Conservation (phyloP, 805 yeast genomes). For the Sungouiella thailandica region DNA sequence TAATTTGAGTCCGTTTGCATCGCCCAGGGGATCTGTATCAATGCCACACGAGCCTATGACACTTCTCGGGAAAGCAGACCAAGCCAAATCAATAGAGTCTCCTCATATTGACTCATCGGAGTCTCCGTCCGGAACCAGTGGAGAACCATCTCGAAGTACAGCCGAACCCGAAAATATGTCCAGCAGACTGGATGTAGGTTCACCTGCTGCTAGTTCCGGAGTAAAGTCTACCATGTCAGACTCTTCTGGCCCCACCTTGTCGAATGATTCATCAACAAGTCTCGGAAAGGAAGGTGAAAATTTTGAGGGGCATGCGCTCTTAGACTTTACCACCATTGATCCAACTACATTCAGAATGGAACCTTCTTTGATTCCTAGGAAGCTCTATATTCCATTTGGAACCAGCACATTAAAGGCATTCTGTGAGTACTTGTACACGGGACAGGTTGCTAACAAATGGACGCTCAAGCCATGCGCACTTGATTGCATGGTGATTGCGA, state of each 20-base stretch:
- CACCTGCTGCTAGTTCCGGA: no score
- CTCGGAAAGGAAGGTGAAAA: no score
- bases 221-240: no score
- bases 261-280: no score
- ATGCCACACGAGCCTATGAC: not conserved
- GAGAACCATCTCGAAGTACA: no score
- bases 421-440: slow-evolving; percentile 71
- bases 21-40: slow-evolving; percentile 48
- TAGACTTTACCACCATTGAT: slow-evolving; percentile 31
- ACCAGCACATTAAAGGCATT: slow-evolving; percentile 59
- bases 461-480: slow-evolving; percentile 62
- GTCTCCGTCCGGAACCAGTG: no score
- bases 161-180: no score
- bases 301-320: slow-evolving; percentile 15
- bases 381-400: slow-evolving; percentile 63
- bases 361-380: slow-evolving; percentile 62
- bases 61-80: no score
- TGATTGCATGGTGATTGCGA: slow-evolving; percentile 58
- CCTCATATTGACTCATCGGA: no score
- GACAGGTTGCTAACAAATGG: slow-evolving; percentile 77
- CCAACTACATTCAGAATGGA: slow-evolving; percentile 41
- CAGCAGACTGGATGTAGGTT: no score
- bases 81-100: no score
- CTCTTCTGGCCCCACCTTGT: no score
- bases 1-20: slow-evolving; percentile 23